A percentile compares a stretch with the other conserved stretches of the same genome.
Conservation (phyloP, 2,329 filamentous ascomycete genomes). For the Colletotrichum tabaci region DNA sequence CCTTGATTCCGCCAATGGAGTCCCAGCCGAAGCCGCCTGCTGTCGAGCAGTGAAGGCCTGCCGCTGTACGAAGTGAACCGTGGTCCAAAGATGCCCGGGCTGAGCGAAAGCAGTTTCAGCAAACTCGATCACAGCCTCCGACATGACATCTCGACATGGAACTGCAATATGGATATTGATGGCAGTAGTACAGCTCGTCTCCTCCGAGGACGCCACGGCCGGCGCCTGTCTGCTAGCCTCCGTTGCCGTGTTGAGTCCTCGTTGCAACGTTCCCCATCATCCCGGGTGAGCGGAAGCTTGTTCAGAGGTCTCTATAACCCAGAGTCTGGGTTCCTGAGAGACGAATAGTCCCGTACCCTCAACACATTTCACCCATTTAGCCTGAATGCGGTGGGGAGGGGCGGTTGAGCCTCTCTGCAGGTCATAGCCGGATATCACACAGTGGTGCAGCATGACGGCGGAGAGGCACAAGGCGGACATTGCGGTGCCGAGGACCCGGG, state of each 20-base stretch:
- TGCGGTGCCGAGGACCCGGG: neutral
- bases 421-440: neutral
- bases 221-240: slow-evolving; percentile 13
- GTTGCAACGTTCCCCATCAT: slow-evolving; percentile 22
- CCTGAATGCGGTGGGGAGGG: slow-evolving; percentile 9
- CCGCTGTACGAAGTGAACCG: neutral
- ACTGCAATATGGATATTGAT: neutral
- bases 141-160: neutral
- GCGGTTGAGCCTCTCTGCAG: slow-evolving; percentile 26
- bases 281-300: slow-evolving; percentile 28
- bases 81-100: too few relatives aligned
- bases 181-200: neutral
- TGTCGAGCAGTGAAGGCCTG: neutral
- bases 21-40: neutral
- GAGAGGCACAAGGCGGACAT: too few relatives aligned
- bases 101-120: neutral
- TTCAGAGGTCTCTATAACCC: neutral
- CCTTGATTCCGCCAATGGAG: slow-evolving; percentile 25
- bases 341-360: neutral
- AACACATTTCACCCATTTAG: slow-evolving; percentile 28
- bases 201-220: neutral
- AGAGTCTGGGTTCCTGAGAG: neutral
- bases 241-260: neutral
- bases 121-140: neutral
- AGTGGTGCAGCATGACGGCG: neutral